Percentiles rank a stretch among this genome's conserved stretches.
Conservation (phyloP, 75 land plant genomes). For the Selaginella moellendorffii region DNA sequence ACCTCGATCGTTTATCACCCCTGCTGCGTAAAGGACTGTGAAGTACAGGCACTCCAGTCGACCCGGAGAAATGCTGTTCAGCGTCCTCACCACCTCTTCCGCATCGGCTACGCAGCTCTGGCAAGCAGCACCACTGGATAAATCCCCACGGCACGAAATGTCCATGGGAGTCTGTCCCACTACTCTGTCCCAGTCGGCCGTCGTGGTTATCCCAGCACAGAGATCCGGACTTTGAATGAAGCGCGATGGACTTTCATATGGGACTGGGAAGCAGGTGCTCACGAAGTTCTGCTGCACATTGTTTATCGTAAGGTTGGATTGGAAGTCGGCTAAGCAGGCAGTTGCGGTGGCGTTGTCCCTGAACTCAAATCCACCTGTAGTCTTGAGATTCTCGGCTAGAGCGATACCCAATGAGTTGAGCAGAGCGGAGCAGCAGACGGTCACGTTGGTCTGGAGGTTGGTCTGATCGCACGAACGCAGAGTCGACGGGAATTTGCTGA, state of each 20-base stretch:
- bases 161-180: slow-evolving; percentile 24
- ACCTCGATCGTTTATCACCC: slow-evolving; percentile 34
- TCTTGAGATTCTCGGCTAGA: slow-evolving; percentile 33
- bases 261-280: slow-evolving; percentile 19
- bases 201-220: slow-evolving; percentile 39
- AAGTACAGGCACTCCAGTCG: slow-evolving; percentile 34
- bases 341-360: slow-evolving; percentile 29
- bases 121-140: slow-evolving; percentile 29
- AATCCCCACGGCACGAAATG: slow-evolving; percentile 35
- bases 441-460: neutral
- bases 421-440: slow-evolving; percentile 38
- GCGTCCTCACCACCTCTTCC: neutral
- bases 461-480: neutral
- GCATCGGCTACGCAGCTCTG: slow-evolving; percentile 35
- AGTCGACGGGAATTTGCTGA: neutral
- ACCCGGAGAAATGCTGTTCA: slow-evolving; percentile 6
- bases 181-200: slow-evolving; percentile 20
- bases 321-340: slow-evolving; percentile 36
- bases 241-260: neutral
- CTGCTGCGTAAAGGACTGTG: slow-evolving; percentile 44
- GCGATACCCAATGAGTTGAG: slow-evolving; percentile 34
- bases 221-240: slow-evolving; percentile 27
- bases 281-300: slow-evolving; percentile 14
- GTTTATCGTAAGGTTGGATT: slow-evolving; percentile 2
- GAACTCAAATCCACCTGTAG: slow-evolving; percentile 36